A percentile compares a stretch with the other conserved stretches of the same genome.
Conservation (phyloP, 768 basidiomycete species). For the Podaxis sp. region DNA sequence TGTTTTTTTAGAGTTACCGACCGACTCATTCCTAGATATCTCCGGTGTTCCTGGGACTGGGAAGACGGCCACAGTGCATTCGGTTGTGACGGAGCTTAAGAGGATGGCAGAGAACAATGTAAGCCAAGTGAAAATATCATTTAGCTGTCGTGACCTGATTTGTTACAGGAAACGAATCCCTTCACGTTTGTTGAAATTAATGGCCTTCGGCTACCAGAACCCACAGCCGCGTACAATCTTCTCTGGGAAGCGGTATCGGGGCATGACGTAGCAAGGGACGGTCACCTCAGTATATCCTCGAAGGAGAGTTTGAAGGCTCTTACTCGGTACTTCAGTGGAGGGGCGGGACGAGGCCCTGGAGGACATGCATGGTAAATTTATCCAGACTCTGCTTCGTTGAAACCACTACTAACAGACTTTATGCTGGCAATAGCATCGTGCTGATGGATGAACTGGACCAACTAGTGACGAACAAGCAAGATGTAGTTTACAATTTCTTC, state of each 20-base stretch:
- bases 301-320: constrained; percentile 85
- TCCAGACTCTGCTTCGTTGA: neutral
- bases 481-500: constrained; percentile 99
- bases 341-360: constrained; percentile 65
- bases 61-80: constrained; percentile 97
- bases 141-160: neutral
- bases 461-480: constrained; percentile 92
- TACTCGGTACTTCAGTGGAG: constrained; percentile 72
- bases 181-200: constrained; percentile 99
- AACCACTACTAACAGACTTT: neutral
- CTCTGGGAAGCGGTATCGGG: constrained; percentile 95
- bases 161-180: constrained; percentile 78
- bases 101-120: constrained; percentile 83
- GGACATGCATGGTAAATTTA: constrained; percentile 81
- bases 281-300: constrained; percentile 63
- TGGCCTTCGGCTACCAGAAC: constrained; percentile 90
- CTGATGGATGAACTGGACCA: constrained; percentile 99
- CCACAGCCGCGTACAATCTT: constrained; percentile 86
- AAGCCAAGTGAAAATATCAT: constrained; percentile 24
- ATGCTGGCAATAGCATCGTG: constrained; percentile 67
- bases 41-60: constrained; percentile 99
- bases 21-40: constrained; percentile 62
- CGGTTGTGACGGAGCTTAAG: constrained; percentile 86
- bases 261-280: constrained; percentile 61
- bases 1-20: constrained; percentile 10